Percentiles rank a stretch among this genome's conserved stretches.
Evolutionary conservation across 257 asterid species (phyloP).

Genomic region (Lycium ferocissimum): DNA sequence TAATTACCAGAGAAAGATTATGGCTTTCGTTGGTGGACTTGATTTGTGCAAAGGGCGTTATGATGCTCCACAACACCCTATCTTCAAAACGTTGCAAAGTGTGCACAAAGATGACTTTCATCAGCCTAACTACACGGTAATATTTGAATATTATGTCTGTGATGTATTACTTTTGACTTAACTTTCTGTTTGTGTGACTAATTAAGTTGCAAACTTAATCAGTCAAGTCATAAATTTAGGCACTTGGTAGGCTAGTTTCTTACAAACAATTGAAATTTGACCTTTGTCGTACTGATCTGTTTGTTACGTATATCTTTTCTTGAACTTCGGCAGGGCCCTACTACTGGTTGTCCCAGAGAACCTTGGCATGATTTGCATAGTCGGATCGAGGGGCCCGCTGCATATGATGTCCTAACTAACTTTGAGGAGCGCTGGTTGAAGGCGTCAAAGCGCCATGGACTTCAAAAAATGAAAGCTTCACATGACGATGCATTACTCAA

Average conservation of each 20-base stretch:
- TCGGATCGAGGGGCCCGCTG: constrained; percentile 84
- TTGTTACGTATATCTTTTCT: constrained; percentile 16
- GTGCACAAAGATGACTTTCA: constrained; percentile 86
- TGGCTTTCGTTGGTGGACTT: constrained; percentile 91
- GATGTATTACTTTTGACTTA: neutral
- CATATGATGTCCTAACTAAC: constrained; percentile 78
- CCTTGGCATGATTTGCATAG: constrained; percentile 97
- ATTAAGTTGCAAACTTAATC: neutral
- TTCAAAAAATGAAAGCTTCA: constrained; percentile 62
- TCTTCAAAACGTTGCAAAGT: constrained; percentile 69
- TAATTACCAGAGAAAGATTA: constrained; percentile 59
- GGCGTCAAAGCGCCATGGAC: constrained; percentile 70
- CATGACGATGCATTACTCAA: constrained; percentile 76
- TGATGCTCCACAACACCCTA: constrained; percentile 76
- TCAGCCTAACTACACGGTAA: constrained; percentile 85
- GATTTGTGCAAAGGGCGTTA: constrained; percentile 92
- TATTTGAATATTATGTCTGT: constrained; percentile 21
- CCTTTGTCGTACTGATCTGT: neutral
- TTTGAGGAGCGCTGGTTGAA: constrained; percentile 91
- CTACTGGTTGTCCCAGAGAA: constrained; percentile 81
- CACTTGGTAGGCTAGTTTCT: constrained; percentile 14
- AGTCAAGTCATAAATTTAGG: neutral
- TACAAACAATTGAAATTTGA: neutral
- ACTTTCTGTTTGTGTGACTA: constrained; percentile 5
- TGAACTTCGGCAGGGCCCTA: constrained; percentile 59